Percentiles rank a stretch among this genome's conserved stretches.
Conservation (phyloP, 345 rosid genomes). For the Passiflora organensis region DNA sequence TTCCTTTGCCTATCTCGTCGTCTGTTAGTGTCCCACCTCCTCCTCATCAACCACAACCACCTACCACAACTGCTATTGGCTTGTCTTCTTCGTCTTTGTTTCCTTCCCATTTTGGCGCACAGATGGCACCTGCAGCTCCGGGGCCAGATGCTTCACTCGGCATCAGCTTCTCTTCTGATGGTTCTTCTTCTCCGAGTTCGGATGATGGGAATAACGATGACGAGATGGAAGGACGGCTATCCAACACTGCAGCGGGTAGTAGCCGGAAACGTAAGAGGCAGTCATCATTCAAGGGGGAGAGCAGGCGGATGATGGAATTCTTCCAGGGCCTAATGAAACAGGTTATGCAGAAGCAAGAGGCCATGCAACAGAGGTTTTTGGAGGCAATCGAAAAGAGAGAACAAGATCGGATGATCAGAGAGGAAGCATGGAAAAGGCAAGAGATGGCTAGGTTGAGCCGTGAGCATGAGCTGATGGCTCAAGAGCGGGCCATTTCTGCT, state of each 20-base stretch:
- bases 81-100: conserved; percentile 18
- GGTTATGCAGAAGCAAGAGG: conserved; percentile 77
- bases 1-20: conserved; percentile 35
- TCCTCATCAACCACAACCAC: conserved; percentile 6
- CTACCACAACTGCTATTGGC: background rate
- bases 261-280: conserved; percentile 65
- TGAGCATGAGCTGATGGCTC: conserved; percentile 65
- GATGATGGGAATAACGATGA: conserved; percentile 43
- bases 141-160: conserved; percentile 24
- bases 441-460: conserved; percentile 56
- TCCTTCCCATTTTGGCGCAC: conserved; percentile 12
- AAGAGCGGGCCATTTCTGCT: conserved; percentile 61
- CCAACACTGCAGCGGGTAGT: conserved; percentile 30
- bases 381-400: conserved; percentile 83
- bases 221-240: conserved; percentile 38
- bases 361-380: conserved; percentile 64
- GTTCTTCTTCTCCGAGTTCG: conserved; percentile 50
- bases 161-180: conserved; percentile 55
- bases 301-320: conserved; percentile 58
- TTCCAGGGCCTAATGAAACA: conserved; percentile 62
- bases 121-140: conserved; percentile 1
- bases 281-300: conserved; percentile 20
- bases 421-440: conserved; percentile 83
- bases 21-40: conserved; percentile 24
- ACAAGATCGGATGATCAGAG: conserved; percentile 64